A percentile compares a stretch with the other conserved stretches of the same genome.
Evolutionary conservation across 768 basidiomycete genomes (phyloP).

Genomic region (Boletus eberwhitei): DNA sequence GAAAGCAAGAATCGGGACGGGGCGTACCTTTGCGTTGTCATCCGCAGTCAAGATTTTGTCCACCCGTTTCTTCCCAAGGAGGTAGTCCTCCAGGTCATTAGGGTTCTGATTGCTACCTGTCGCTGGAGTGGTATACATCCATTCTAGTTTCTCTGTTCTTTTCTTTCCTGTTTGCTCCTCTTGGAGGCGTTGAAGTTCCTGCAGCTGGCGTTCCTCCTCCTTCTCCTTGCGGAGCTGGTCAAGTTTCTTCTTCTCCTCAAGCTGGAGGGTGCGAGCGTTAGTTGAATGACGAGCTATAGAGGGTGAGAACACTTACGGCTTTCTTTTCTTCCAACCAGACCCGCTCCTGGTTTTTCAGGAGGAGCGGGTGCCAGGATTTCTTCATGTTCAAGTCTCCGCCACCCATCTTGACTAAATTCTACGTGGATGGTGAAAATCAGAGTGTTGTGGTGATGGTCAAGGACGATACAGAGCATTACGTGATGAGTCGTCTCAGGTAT

Average conservation of each 20-base stretch:
- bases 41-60: conserved; percentile 92
- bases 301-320: conserved; percentile 55
- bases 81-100: conserved; percentile 94
- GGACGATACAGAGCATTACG: background rate
- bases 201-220: conserved; percentile 94
- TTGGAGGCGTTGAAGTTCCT: conserved; percentile 93
- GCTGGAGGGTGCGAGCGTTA: conserved; percentile 43
- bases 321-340: conserved; percentile 99
- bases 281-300: background rate
- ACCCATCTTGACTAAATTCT: conserved; percentile 75
- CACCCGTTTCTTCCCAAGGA: conserved; percentile 95
- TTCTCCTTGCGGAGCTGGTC: conserved; percentile 97
- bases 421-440: conserved; percentile 3
- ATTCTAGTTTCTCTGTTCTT: conserved; percentile 90
- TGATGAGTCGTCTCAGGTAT: background rate
- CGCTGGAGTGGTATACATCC: conserved; percentile 99
- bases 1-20: background rate
- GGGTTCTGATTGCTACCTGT: conserved; percentile 81
- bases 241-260: conserved; percentile 98
- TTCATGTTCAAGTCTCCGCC: conserved; percentile 99
- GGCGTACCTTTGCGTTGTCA: conserved; percentile 80
- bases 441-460: conserved; percentile 8
- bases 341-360: conserved; percentile 97
- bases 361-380: conserved; percentile 99
- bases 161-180: conserved; percentile 96